Percentiles rank a stretch among this genome's conserved stretches.
These are phyloP conservation scores for Saitozyma podzolica DNA, from an alignment of 768 basidiomycete species.

Conservation along the genomic window DNA sequence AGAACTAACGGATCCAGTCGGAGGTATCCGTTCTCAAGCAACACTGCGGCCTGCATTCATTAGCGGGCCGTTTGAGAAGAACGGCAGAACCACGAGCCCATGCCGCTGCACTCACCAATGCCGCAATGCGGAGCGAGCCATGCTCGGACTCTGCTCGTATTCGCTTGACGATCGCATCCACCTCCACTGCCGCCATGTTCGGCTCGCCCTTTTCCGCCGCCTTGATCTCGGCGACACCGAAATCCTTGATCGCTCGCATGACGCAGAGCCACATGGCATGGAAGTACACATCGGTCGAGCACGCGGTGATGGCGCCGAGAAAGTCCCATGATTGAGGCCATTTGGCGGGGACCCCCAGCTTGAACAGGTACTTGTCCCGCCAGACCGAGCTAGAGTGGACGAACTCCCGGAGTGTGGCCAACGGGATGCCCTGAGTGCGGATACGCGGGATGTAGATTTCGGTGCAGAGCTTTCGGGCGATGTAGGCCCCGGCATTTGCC, in stretches of 20 bases:
- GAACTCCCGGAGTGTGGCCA: slow-evolving; percentile 64
- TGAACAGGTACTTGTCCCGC: slow-evolving; percentile 71
- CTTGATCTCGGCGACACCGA: slow-evolving; percentile 62
- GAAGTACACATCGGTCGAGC: slow-evolving; percentile 60
- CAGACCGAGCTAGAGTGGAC: slow-evolving; percentile 65
- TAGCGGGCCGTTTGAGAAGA: not conserved
- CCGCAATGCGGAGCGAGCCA: slow-evolving; percentile 81
- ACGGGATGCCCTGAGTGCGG: slow-evolving; percentile 73
- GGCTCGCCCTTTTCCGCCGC: slow-evolving; percentile 59
- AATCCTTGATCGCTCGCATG: slow-evolving; percentile 79
- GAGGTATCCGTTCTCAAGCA: slow-evolving; percentile 84
- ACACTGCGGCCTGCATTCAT: slow-evolving; percentile 65
- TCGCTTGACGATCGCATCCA: slow-evolving; percentile 50
- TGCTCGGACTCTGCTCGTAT: slow-evolving; percentile 69
- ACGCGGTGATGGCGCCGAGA: slow-evolving; percentile 69
- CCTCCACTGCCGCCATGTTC: slow-evolving; percentile 65
- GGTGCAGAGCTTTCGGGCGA: slow-evolving; percentile 76
- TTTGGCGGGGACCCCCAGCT: slow-evolving; percentile 82
- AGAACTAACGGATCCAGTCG: slow-evolving; percentile 56
- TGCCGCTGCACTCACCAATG: slow-evolving; percentile 62
- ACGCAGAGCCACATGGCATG: slow-evolving; percentile 89
- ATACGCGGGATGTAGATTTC: slow-evolving; percentile 77
- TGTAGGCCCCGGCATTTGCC: slow-evolving; percentile 77
- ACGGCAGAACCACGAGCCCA: not conserved
- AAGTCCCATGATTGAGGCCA: slow-evolving; percentile 89